These are phyloP conservation scores for Akanthomyces uredinophilus DNA, from an alignment of 2,329 filamentous ascomycete species.

Conservation along the genomic window DNA sequence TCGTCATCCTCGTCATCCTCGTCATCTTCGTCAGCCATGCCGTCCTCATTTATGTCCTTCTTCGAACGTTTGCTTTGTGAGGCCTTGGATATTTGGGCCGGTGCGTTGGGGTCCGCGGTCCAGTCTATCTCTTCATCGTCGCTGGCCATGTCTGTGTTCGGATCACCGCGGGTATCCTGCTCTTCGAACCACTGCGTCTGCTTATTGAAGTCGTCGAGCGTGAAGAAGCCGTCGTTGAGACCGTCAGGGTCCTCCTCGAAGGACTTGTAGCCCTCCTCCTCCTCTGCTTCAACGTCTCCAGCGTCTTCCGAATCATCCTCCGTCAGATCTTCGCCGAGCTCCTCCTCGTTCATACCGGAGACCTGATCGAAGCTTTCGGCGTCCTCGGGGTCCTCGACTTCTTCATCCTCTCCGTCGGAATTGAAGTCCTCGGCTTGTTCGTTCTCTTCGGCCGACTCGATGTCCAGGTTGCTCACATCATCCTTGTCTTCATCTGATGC, in stretches of 20 bases:
- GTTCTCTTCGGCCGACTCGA: slow-evolving; percentile 29
- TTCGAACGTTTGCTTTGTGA: slow-evolving; percentile 25
- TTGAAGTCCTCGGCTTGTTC: slow-evolving; percentile 31
- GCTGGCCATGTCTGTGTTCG: slow-evolving; percentile 66
- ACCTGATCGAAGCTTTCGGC: slow-evolving; percentile 23
- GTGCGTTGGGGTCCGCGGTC: slow-evolving; percentile 67
- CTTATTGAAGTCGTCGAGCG: slow-evolving; percentile 94
- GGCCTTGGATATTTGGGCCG: slow-evolving; percentile 22
- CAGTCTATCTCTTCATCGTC: slow-evolving; percentile 88
- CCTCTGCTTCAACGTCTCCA: slow-evolving; percentile 43
- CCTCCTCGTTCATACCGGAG: slow-evolving; percentile 26
- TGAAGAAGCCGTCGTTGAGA: slow-evolving; percentile 97
- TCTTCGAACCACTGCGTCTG: slow-evolving; percentile 86
- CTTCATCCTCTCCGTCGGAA: slow-evolving; percentile 18
- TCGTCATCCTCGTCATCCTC: slow-evolving; percentile 56
- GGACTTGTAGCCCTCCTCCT: slow-evolving; percentile 45
- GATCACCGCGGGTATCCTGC: slow-evolving; percentile 72
- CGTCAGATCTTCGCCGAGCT: slow-evolving; percentile 33
- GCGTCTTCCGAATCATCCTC: slow-evolving; percentile 43
- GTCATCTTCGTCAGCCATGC: slow-evolving; percentile 46
- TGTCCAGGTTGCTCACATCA: slow-evolving; percentile 24
- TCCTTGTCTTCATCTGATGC: slow-evolving; percentile 31
- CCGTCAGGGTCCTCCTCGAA: slow-evolving; percentile 72
- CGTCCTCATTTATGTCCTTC: slow-evolving; percentile 22
- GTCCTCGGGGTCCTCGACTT: slow-evolving; percentile 29